Percentiles rank a stretch among this genome's conserved stretches.
phyloP scores from a whole-genome alignment of 2,329 filamentous ascomycete species.

The Chlorencoelia australis region DNA sequence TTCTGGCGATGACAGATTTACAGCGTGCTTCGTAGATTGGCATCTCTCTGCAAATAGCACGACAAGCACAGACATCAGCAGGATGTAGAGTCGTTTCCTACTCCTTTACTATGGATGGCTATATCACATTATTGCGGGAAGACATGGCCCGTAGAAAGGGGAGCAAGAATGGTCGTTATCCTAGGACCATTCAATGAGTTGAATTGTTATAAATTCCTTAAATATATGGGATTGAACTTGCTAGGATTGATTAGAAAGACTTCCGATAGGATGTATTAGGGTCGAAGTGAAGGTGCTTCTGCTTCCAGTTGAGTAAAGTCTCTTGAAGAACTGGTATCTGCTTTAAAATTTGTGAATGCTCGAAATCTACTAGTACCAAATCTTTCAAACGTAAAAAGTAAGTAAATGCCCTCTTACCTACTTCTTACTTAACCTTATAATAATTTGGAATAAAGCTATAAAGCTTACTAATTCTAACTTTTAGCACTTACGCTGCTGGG shows the following conservation, averaged over 20 bases:
- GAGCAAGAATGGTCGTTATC: constrained; percentile 7
- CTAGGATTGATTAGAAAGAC: constrained; percentile 9
- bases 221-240: constrained; percentile 9
- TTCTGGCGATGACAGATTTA: constrained; percentile 4
- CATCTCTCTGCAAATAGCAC: too few species aligned
- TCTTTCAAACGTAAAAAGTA: too few species aligned
- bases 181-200: constrained; percentile 8
- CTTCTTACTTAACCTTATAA: too few species aligned
- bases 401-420: too few species aligned
- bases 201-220: constrained; percentile 11
- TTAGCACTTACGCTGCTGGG: too few species aligned
- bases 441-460: too few species aligned
- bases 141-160: constrained; percentile 10
- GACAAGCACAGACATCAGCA: constrained; percentile 6
- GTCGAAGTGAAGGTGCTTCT: constrained; percentile 9
- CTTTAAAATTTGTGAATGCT: constrained; percentile 6
- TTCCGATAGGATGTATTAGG: constrained; percentile 5
- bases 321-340: neutral
- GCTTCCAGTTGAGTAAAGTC: constrained; percentile 2
- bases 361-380: constrained; percentile 4
- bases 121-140: constrained; percentile 9
- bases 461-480: too few species aligned
- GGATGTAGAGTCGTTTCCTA: constrained; percentile 5
- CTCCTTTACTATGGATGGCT: constrained; percentile 3
- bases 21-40: constrained; percentile 1